Conservation (phyloP, 1,284 basidiomycete genomes). For the Ustilago lituana region DNA sequence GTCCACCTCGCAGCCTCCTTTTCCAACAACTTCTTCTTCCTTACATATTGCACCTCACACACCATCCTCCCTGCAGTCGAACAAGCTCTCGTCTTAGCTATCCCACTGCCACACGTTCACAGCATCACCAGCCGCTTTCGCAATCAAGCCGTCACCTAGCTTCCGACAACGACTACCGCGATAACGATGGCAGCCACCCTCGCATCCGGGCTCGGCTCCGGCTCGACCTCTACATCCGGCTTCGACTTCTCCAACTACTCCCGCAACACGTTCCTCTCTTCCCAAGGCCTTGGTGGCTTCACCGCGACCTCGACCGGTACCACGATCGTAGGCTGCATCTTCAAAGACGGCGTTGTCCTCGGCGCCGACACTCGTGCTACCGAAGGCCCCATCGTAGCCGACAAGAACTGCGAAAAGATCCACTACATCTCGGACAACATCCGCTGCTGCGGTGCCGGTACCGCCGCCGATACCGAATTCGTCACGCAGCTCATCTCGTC, state of each 20-base stretch:
- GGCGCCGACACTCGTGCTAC: conserved; percentile 98
- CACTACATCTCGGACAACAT: conserved; percentile 79
- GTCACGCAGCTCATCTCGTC: conserved; percentile 68
- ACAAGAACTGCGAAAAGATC: conserved; percentile 99
- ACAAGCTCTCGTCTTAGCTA: not conserved
- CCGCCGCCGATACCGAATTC: conserved; percentile 97
- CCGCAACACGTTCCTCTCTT: conserved; percentile 82
- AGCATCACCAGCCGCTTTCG: too few species aligned
- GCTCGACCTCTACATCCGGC: conserved; percentile 67
- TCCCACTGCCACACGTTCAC: not conserved
- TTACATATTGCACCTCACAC: not conserved
- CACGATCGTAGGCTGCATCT: conserved; percentile 92
- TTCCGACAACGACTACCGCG: too few species aligned
- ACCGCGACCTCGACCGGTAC: conserved; percentile 79
- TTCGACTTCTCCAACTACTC: conserved; percentile 79
- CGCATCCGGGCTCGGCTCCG: not conserved
- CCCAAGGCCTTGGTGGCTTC: conserved; percentile 72
- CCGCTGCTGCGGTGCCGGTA: conserved; percentile 97
- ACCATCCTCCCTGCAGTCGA: not conserved
- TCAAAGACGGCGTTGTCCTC: conserved; percentile 87
- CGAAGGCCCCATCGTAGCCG: conserved; percentile 92
- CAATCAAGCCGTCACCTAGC: not conserved
- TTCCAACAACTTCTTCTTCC: not conserved
- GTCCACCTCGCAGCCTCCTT: conserved; percentile 12
- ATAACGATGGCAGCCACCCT: conserved; percentile 14